These are phyloP conservation scores for Penicillium sp. DNA, from an alignment of 2,329 filamentous ascomycete genomes.

Conservation along the genomic window DNA sequence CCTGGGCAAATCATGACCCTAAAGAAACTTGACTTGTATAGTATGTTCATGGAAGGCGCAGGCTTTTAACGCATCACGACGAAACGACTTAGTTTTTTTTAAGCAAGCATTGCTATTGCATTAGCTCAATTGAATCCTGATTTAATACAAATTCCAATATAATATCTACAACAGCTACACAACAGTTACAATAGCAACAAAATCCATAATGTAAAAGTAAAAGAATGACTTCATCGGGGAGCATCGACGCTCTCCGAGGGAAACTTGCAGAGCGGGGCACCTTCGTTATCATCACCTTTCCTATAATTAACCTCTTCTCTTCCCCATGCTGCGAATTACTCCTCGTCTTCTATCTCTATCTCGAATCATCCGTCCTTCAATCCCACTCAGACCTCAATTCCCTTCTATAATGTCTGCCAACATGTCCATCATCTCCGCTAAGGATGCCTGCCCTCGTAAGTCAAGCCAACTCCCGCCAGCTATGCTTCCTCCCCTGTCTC, in stretches of 20 bases:
- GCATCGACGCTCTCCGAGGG: constrained; percentile 17
- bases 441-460: constrained; percentile 50
- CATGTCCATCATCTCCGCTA: constrained; percentile 42
- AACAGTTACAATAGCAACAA: too few species aligned
- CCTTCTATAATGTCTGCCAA: constrained; percentile 36
- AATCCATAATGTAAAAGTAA: background rate
- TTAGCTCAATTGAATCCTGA: background rate
- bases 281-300: constrained; percentile 6
- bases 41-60: constrained; percentile 10
- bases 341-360: constrained; percentile 27
- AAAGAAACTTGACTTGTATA: background rate
- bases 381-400: constrained; percentile 13
- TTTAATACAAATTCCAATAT: background rate
- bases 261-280: constrained; percentile 22
- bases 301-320: constrained; percentile 12
- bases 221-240: constrained; percentile 8
- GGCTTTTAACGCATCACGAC: constrained; percentile 17
- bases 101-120: background rate
- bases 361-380: constrained; percentile 11
- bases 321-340: constrained; percentile 26
- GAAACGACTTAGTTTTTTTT: constrained; percentile 16
- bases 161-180: background rate
- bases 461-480: constrained; percentile 8
- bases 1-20: constrained; percentile 14
- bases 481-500: background rate